Evolutionary conservation across 2,329 filamentous ascomycete species (phyloP).

Genomic region (Sporothrix dimorphospora): DNA sequence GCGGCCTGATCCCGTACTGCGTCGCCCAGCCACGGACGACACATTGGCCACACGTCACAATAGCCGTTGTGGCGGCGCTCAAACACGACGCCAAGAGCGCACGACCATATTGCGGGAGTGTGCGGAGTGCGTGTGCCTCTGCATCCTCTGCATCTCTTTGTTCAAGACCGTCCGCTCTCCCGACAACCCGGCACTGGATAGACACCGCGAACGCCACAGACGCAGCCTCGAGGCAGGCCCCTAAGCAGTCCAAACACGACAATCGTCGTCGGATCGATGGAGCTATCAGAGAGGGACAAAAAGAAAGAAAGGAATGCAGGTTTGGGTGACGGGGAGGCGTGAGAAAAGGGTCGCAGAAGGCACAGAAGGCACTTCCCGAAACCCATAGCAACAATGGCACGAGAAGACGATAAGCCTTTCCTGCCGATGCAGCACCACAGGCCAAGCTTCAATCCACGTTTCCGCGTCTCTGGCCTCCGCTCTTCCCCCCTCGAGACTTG

Average conservation of each 20-base stretch:
- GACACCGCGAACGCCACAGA: background rate
- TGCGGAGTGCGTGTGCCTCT: background rate
- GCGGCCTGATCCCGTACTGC: conserved; percentile 7
- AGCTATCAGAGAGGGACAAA: too few species aligned
- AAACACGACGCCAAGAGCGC: conserved; percentile 7
- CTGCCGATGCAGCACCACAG: conserved; percentile 5
- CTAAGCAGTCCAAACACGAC: too few species aligned
- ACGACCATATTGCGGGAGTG: background rate
- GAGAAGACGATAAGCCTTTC: conserved; percentile 1
- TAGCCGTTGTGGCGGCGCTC: conserved; percentile 8
- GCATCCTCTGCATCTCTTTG: background rate
- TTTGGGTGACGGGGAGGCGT: too few species aligned
- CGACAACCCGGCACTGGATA: background rate
- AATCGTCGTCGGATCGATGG: too few species aligned
- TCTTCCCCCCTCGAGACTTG: background rate
- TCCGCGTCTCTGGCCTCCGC: background rate
- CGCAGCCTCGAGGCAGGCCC: background rate
- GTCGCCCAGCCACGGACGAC: conserved; percentile 12
- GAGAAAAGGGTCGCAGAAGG: background rate
- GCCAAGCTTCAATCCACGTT: conserved; percentile 17
- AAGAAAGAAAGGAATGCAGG: too few species aligned
- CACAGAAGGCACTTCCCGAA: background rate
- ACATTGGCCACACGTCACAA: conserved; percentile 9
- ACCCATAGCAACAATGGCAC: background rate
- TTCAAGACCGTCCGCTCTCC: background rate